These are phyloP conservation scores for Musa balbisiana DNA, from an alignment of 202 grass and related monocot genomes.

Conservation along the genomic window DNA sequence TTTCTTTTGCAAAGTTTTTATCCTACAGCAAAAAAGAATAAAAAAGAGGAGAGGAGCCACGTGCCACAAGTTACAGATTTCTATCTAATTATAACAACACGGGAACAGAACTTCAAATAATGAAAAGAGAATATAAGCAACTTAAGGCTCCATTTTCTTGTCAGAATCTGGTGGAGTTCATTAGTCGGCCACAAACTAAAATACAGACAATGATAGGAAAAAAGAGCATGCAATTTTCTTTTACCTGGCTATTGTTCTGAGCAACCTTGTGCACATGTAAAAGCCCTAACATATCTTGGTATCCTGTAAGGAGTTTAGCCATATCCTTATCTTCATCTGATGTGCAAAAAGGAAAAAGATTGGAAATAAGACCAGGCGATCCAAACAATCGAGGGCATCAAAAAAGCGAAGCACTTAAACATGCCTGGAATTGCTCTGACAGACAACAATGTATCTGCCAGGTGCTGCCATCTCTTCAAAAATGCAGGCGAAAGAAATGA, in stretches of 20 bases:
- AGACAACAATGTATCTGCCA: conserved; percentile 78
- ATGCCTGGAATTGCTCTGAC: conserved; percentile 80
- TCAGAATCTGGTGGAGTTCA: no score
- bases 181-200: neutral
- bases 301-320: conserved; percentile 75
- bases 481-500: conserved; percentile 54
- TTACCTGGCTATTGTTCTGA: conserved; percentile 74
- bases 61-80: no score
- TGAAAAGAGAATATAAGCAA: no score
- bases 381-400: neutral
- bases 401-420: conserved; percentile 8
- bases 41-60: no score
- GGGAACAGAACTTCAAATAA: no score
- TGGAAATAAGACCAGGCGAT: no score
- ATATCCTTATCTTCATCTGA: conserved; percentile 94
- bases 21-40: no score
- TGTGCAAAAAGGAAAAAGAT: conserved; percentile 17
- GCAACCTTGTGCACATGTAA: conserved; percentile 88
- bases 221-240: neutral
- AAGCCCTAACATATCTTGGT: conserved; percentile 93
- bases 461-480: conserved; percentile 88
- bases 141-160: no score
- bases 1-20: no score
- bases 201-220: neutral
- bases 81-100: no score